Base-by-base conservation (phyloP, 345 rosid species). In the Bretschneidera sinensis region DNA sequence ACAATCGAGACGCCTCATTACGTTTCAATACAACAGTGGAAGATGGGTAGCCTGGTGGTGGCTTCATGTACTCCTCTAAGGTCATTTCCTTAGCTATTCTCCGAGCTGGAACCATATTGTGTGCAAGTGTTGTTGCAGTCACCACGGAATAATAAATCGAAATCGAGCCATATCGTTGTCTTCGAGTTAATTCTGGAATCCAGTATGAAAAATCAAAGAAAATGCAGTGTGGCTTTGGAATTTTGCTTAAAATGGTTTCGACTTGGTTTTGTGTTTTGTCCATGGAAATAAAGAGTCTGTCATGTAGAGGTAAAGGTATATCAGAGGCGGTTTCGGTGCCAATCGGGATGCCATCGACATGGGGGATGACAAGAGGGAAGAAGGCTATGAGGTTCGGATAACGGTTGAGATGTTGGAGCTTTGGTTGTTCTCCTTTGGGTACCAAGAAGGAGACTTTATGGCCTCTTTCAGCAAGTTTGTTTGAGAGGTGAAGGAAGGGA, bases 401-500 rank as follows among this genome's bases (percentile, higher is more conserved):
- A 18, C 31, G 56, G 58, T 79, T 83, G 54, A 59, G 61, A 43
- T 57, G 71, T 69, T 76, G 60, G 9, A 85, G 21, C 20, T 70
- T 59, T 35, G 58, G 59, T 7, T 62, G 68, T 24, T 83, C 77
- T 63, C 78, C 79, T 31, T 61, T 63, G 53, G 88, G 83, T 2
- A 81, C 51, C 66, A 84, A 68, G 73, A 81, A 71, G 18, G 86
- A 71, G 21, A 75, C 56, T 16, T 50, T 76, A 18, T 71, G 82
- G 45, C 91, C 88, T 35, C 62, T 78, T 55, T 75, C 71, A 4
- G 85, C 88, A 21, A 87, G 68, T 47, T 70, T 73, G 69, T 82
- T 87, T 13, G 91, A 65, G 52, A 87, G 81, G 62, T 80, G 86
- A 23, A 84, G 67, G 62, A 50, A 87, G 0, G 91, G 91, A 10